Percentiles rank a stretch among this genome's conserved stretches.
These are phyloP conservation scores for Talaromyces sp. DNA, from an alignment of 2,329 filamentous ascomycete species.

Conservation along the genomic window DNA sequence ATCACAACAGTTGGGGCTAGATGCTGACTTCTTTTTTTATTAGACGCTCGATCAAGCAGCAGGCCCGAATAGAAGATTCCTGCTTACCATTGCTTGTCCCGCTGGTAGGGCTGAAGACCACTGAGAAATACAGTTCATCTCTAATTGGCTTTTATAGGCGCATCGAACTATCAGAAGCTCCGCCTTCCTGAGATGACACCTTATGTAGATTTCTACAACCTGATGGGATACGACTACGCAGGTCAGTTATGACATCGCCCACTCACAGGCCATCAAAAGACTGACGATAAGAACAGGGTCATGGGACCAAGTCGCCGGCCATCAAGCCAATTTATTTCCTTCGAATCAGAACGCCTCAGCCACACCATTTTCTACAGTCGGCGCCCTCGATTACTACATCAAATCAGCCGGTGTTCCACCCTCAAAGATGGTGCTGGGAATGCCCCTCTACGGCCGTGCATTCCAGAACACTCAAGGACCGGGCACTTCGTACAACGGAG, in stretches of 20 bases:
- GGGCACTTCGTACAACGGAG: slow-evolving; percentile 67
- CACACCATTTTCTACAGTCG: slow-evolving; percentile 75
- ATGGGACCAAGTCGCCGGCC: slow-evolving; percentile 63
- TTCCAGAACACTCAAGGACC: slow-evolving; percentile 77
- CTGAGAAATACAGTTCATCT: neutral
- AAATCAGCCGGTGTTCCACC: slow-evolving; percentile 57
- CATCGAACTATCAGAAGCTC: slow-evolving; percentile 29
- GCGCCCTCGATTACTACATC: slow-evolving; percentile 69
- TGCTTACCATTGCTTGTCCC: slow-evolving; percentile 50
- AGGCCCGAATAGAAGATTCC: slow-evolving; percentile 42
- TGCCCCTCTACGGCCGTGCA: slow-evolving; percentile 90
- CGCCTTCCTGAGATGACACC: slow-evolving; percentile 44
- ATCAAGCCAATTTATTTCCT: slow-evolving; percentile 75
- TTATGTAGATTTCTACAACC: slow-evolving; percentile 53
- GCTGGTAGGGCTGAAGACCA: slow-evolving; percentile 31
- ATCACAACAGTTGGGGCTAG: slow-evolving; percentile 1
- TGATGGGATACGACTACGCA: slow-evolving; percentile 21
- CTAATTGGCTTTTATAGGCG: slow-evolving; percentile 37
- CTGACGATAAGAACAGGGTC: slow-evolving; percentile 10
- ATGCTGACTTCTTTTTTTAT: neutral
- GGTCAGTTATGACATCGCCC: neutral
- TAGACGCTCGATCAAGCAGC: slow-evolving; percentile 40
- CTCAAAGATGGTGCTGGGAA: slow-evolving; percentile 80
- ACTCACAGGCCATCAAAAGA: neutral
- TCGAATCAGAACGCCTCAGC: slow-evolving; percentile 56